These are phyloP conservation scores for Osmozyma mogii DNA, from an alignment of 805 yeast genomes.

Conservation along the genomic window DNA sequence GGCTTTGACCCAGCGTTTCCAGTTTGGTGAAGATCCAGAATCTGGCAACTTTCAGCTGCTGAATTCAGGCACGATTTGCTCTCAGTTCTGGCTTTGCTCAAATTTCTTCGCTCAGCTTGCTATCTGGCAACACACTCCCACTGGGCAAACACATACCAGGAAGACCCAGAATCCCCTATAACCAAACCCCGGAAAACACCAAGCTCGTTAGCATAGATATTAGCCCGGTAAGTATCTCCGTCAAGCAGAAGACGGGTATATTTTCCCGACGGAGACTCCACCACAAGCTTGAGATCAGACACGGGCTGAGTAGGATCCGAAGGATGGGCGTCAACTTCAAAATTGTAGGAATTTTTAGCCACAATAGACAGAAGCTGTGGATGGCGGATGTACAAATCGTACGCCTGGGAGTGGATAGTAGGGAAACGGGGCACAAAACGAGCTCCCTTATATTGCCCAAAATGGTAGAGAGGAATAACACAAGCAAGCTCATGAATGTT, in stretches of 20 bases:
- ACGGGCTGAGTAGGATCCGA: constrained; percentile 31
- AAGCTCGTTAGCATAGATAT: constrained; percentile 53
- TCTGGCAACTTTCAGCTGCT: too few species aligned
- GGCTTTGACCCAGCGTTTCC: too few species aligned
- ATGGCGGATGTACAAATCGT: constrained; percentile 74
- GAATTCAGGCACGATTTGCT: too few species aligned
- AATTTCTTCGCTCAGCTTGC: too few species aligned
- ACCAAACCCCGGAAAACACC: constrained; percentile 85
- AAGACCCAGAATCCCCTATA: constrained; percentile 63
- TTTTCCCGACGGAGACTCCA: constrained; percentile 83
- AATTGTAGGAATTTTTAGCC: constrained; percentile 52
- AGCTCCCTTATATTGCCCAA: constrained; percentile 53
- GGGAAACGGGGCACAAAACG: constrained; percentile 70
- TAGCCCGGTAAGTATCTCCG: constrained; percentile 56
- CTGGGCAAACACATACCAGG: constrained; percentile 87
- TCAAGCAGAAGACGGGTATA: constrained; percentile 49
- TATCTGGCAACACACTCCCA: constrained; percentile 70
- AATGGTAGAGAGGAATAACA: constrained; percentile 68
- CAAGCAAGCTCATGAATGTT: constrained; percentile 62
- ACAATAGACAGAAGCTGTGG: constrained; percentile 71
- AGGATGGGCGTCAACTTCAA: constrained; percentile 57
- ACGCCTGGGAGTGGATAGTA: constrained; percentile 55
- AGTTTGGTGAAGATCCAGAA: too few species aligned
- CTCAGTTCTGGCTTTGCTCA: too few species aligned
- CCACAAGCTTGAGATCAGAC: constrained; percentile 47